Evolutionary conservation across 139 green algal species (phyloP).

Genomic region (Spirogloea muscicola): DNA sequence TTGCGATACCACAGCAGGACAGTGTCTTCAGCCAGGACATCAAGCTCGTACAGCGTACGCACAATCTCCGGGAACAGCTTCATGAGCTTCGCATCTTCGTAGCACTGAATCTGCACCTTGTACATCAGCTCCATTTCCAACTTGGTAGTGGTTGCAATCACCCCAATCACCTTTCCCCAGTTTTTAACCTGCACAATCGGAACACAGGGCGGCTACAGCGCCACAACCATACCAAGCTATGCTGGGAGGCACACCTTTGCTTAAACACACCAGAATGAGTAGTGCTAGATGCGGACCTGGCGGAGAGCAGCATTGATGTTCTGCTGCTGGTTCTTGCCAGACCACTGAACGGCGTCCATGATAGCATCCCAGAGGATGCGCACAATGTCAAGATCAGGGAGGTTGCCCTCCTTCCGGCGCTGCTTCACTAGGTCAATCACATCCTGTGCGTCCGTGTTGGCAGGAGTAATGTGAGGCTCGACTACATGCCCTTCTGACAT

Average conservation of each 20-base stretch:
- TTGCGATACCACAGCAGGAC: conserved; percentile 72
- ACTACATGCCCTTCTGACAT: no score
- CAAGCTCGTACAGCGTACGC: conserved; percentile 81
- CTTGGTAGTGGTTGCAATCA: conserved; percentile 62
- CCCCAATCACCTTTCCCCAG: conserved; percentile 70
- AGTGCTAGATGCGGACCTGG: conserved; percentile 19
- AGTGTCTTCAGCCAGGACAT: conserved; percentile 87
- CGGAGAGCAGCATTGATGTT: conserved; percentile 57
- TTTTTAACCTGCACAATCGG: conserved; percentile 58
- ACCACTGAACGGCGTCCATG: conserved; percentile 70
- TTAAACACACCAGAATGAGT: not conserved
- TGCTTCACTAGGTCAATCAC: conserved; percentile 62
- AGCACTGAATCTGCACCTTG: conserved; percentile 79
- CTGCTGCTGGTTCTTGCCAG: conserved; percentile 90
- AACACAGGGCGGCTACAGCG: not conserved
- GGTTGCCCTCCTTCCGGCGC: conserved; percentile 64
- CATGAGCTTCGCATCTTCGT: conserved; percentile 89
- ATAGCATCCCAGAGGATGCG: conserved; percentile 70
- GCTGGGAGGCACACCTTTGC: not conserved
- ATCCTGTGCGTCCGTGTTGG: conserved; percentile 25
- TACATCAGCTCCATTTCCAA: conserved; percentile 81
- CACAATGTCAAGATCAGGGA: conserved; percentile 68
- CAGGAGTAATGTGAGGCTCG: no score
- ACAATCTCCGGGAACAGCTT: conserved; percentile 87
- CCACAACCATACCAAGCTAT: not conserved